Conservation (phyloP, 495 filamentous ascomycete species). For the Talaromyces liani region DNA sequence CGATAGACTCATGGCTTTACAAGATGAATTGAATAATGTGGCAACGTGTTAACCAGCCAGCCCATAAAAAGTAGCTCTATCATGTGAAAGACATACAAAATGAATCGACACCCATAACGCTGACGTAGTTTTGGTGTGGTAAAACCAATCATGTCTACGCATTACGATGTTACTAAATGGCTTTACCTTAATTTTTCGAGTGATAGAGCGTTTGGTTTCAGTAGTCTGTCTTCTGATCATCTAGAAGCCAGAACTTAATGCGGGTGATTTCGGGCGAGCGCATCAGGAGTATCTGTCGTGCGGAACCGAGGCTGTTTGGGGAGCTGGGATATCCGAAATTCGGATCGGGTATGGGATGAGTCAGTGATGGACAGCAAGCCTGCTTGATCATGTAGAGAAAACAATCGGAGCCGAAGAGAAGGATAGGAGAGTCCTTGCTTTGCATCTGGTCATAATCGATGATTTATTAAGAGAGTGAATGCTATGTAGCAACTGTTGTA, state of each 20-base stretch:
- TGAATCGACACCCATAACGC: neutral
- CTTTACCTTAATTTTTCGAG: neutral
- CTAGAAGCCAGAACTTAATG: neutral
- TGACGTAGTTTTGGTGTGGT: neutral
- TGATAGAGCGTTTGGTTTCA: neutral
- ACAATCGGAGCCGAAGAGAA: neutral
- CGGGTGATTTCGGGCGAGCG: constrained; percentile 4
- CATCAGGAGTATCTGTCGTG: neutral
- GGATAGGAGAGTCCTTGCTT: neutral
- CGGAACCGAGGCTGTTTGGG: constrained; percentile 8
- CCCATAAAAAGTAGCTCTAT: neutral
- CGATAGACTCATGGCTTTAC: neutral
- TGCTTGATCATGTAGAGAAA: neutral
- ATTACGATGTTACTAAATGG: neutral
- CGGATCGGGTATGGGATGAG: neutral
- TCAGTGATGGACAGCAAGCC: neutral
- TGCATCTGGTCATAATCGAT: neutral
- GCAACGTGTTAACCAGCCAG: neutral
- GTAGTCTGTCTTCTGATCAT: neutral
- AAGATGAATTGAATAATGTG: neutral
- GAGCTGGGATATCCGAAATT: neutral
- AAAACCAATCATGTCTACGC: neutral
- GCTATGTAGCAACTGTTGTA: neutral
- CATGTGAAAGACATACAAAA: neutral
- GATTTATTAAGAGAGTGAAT: neutral